Conservation (phyloP, 2,329 filamentous ascomycete genomes). For the Penicillium sp. region DNA sequence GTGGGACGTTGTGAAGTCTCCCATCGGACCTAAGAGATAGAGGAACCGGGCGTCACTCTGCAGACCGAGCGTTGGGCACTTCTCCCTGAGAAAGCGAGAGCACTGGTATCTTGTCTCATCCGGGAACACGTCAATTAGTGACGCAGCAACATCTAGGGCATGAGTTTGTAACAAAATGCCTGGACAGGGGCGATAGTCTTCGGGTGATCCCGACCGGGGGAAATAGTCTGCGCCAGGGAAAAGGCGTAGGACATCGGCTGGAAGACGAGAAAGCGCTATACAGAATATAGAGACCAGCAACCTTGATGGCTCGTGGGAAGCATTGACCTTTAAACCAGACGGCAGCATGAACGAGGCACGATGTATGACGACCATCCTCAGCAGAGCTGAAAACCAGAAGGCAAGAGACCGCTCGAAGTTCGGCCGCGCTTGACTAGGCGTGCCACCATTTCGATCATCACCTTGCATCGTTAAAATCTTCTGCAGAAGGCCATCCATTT, state of each 20-base stretch:
- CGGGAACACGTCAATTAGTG: constrained; percentile 45
- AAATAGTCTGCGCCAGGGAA: constrained; percentile 33
- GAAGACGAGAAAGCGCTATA: constrained; percentile 40
- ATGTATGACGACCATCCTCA: constrained; percentile 43
- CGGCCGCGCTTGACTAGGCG: constrained; percentile 17
- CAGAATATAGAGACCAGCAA: constrained; percentile 42
- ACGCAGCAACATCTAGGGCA: constrained; percentile 47
- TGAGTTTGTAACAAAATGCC: constrained; percentile 41
- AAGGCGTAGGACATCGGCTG: constrained; percentile 32
- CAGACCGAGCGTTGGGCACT: constrained; percentile 38
- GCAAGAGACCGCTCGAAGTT: constrained; percentile 33
- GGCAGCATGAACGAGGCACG: constrained; percentile 35
- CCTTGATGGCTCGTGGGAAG: constrained; percentile 37
- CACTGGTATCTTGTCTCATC: constrained; percentile 47
- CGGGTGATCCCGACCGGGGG: constrained; percentile 23
- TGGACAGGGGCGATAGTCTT: constrained; percentile 29
- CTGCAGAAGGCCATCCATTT: constrained; percentile 41
- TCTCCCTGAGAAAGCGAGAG: constrained; percentile 44
- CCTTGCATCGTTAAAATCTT: constrained; percentile 34
- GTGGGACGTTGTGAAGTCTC: constrained; percentile 22
- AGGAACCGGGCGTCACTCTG: constrained; percentile 42
- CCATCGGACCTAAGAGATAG: constrained; percentile 43
- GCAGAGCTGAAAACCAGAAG: constrained; percentile 44
- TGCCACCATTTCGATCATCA: constrained; percentile 14
- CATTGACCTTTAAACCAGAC: constrained; percentile 23